Evolutionary conservation across 1,284 basidiomycete genomes (phyloP).

Genomic region (Cutaneotrichosporon sp.): DNA sequence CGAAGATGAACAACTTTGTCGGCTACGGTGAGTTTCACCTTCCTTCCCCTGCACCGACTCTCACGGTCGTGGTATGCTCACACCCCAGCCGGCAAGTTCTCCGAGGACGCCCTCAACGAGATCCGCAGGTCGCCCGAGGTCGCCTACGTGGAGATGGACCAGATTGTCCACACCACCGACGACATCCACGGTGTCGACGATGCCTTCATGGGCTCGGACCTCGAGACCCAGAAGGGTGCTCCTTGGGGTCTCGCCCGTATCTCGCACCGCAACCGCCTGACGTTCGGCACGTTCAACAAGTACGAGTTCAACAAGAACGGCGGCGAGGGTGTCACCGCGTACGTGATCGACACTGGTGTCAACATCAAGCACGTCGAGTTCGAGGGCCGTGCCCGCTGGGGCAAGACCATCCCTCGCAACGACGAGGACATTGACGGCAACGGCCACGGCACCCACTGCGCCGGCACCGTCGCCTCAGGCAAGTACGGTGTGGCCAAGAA

Average conservation of each 20-base stretch:
- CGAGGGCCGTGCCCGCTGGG: slow-evolving; percentile 80
- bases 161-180: slow-evolving; percentile 71
- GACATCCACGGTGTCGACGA: slow-evolving; percentile 42
- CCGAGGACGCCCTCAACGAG: slow-evolving; percentile 68
- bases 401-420: slow-evolving; percentile 75
- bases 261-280: slow-evolving; percentile 79
- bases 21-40: slow-evolving; percentile 47
- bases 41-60: neutral
- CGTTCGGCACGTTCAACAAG: slow-evolving; percentile 80
- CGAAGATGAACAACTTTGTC: slow-evolving; percentile 37
- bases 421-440: slow-evolving; percentile 73
- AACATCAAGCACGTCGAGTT: slow-evolving; percentile 85
- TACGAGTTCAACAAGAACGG: slow-evolving; percentile 76
- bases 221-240: slow-evolving; percentile 68
- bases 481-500: slow-evolving; percentile 94
- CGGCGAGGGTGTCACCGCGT: slow-evolving; percentile 89
- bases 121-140: slow-evolving; percentile 89
- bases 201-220: slow-evolving; percentile 30
- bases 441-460: slow-evolving; percentile 75
- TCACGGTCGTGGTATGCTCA: slow-evolving; percentile 5
- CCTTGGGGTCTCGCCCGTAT: slow-evolving; percentile 98
- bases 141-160: slow-evolving; percentile 89
- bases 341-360: slow-evolving; percentile 65
- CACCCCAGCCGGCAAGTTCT: slow-evolving; percentile 72
- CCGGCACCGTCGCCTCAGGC: slow-evolving; percentile 74